phyloP scores from a whole-genome alignment of 371 early-diverging fungal genomes.

The Rhizopus stolonifer region DNA sequence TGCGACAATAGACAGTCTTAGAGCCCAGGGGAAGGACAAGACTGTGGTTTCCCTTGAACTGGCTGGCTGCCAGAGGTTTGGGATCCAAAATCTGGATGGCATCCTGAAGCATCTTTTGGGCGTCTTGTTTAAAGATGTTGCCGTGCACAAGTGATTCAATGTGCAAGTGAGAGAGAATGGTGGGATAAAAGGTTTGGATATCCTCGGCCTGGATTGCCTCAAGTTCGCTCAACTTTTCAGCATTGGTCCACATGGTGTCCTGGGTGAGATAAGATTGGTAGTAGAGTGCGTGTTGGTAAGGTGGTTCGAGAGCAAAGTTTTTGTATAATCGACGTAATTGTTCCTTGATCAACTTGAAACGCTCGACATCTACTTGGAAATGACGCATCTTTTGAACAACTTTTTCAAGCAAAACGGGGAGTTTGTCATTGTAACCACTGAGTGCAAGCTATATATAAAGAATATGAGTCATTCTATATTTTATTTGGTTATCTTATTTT shows the following conservation, averaged over 20 bases:
- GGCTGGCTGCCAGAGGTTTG: slow-evolving; percentile 61
- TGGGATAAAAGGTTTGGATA: slow-evolving; percentile 72
- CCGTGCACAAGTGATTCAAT: slow-evolving; percentile 85
- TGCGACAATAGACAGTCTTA: slow-evolving; percentile 61
- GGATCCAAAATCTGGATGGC: slow-evolving; percentile 56
- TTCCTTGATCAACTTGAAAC: slow-evolving; percentile 78
- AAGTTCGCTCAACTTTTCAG: slow-evolving; percentile 68
- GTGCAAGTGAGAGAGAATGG: slow-evolving; percentile 66
- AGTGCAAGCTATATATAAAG: slow-evolving; percentile 53
- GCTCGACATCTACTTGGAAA: slow-evolving; percentile 61
- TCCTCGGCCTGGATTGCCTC: slow-evolving; percentile 67
- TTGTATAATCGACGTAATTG: slow-evolving; percentile 62
- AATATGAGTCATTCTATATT: no score
- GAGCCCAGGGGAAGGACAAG: slow-evolving; percentile 64
- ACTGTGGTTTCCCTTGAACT: slow-evolving; percentile 62
- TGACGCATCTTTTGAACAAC: slow-evolving; percentile 70
- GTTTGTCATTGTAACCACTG: slow-evolving; percentile 86
- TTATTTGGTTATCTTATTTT: background rate
- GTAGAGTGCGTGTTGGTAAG: slow-evolving; percentile 78
- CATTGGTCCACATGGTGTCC: slow-evolving; percentile 79
- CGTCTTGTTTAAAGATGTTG: slow-evolving; percentile 69
- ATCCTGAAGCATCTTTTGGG: slow-evolving; percentile 57
- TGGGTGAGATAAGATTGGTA: slow-evolving; percentile 75
- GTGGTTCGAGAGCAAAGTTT: slow-evolving; percentile 73
- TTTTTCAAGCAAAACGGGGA: slow-evolving; percentile 66